Evolutionary conservation across 192 early-diverging fungal genomes (phyloP).

Genomic region (Bifiguratus adelaidae): DNA sequence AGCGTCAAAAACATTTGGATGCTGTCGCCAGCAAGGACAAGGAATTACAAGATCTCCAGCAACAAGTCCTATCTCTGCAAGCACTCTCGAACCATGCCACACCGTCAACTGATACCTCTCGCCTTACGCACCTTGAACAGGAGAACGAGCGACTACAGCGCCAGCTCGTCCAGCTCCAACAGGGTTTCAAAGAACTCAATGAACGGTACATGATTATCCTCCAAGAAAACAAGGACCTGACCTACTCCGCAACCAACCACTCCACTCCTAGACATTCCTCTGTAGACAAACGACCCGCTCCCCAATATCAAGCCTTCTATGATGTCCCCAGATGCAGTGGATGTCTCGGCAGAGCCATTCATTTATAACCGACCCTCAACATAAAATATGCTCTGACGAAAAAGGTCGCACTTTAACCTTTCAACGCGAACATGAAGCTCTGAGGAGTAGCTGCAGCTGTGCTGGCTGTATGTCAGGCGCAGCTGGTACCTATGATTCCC

Average conservation of each 20-base stretch:
- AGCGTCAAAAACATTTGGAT: neutral
- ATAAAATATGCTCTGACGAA: neutral
- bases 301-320: neutral
- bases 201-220: slow-evolving; percentile 8
- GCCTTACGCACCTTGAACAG: neutral
- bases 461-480: no score
- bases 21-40: neutral
- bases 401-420: no score
- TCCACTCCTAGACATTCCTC: neutral
- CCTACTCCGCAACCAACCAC: neutral
- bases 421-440: no score
- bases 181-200: slow-evolving; percentile 1
- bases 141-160: neutral
- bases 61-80: neutral
- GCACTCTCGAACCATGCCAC: neutral
- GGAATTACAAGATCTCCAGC: neutral
- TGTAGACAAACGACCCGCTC: neutral
- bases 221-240: slow-evolving; percentile 10
- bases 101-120: neutral
- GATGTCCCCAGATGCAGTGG: slow-evolving; percentile 11
- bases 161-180: neutral
- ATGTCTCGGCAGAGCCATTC: slow-evolving; percentile 5
- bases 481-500: no score
- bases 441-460: no score
- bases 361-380: neutral